These are phyloP conservation scores for Candida morakotiae DNA, from an alignment of 805 yeast species.

Conservation along the genomic window DNA sequence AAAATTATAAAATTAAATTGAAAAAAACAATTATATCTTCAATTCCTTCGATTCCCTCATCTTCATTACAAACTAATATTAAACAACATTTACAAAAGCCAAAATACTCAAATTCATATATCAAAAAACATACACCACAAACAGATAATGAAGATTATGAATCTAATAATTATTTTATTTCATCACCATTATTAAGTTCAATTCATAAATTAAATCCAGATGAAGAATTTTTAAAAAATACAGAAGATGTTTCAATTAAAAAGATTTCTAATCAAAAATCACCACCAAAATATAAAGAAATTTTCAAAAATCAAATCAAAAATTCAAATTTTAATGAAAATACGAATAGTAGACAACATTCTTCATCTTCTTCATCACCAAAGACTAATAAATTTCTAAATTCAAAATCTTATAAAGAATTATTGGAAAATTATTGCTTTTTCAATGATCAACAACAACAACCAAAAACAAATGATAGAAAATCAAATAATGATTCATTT, in stretches of 20 bases:
- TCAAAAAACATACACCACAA: conserved; percentile 31
- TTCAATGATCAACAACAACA: conserved; percentile 25
- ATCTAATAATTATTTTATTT: conserved; percentile 30
- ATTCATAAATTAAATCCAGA: conserved; percentile 10
- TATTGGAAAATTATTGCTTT: conserved; percentile 60
- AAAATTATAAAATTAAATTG: conserved; percentile 56
- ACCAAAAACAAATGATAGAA: not conserved
- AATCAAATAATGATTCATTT: conserved; percentile 8
- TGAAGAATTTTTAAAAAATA: conserved; percentile 7
- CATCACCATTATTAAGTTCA: conserved; percentile 33
- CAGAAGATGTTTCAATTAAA: conserved; percentile 1
- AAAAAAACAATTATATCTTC: conserved; percentile 17
- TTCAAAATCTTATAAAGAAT: conserved; percentile 52
- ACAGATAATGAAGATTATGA: conserved; percentile 24
- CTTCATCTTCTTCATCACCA: not conserved
- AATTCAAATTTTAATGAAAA: conserved; percentile 2
- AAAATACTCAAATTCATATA: conserved; percentile 35
- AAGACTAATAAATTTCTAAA: conserved; percentile 5
- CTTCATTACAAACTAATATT: conserved; percentile 8
- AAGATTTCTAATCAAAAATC: no score
- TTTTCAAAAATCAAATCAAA: conserved; percentile 6
- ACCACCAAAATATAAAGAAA: conserved; percentile 5
- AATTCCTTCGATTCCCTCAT: not conserved
- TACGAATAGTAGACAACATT: not conserved
- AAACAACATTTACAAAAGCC: conserved; percentile 24